Base-by-base conservation (phyloP, 306 rosid genomes). In the Prosopis cineraria region DNA sequence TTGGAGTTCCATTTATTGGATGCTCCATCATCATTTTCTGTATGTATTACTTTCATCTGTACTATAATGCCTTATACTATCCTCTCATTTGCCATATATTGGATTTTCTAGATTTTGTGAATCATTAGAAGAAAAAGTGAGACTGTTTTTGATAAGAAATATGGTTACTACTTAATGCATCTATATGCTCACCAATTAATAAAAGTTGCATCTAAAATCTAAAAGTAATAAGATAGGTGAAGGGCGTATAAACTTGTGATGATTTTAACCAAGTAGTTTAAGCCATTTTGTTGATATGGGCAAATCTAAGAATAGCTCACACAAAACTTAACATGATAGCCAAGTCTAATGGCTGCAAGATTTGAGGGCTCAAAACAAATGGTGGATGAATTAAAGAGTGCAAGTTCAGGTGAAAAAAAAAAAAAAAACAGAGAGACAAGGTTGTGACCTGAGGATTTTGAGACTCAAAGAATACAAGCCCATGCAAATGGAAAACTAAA, bases 11-110 rank as follows among this genome's bases (percentile, higher is more conserved):
- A 88, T 76, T 82, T 89, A 79, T 82, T 76, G 77, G 96, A 86
- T 81, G 96, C 98, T 55, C 89, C 98, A 39, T 95, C 98, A 12
- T 50, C 88, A 74, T 95, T 95, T 85, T 86, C 94, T 55, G 98
- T 95, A 88, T 59, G 98, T 87, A 76, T 59, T 75, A 27, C 52
- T 29, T 80, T 67, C 59, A 43, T 48, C 78, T 59, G 52, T 45
- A 64, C 73, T 75, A 53, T 27, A 76, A 77, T 80, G 47, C 70
- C 68, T 70, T 33, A 19, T 76, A 24, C 70, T 37, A 33, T 65
- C 31, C 14, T 70, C 52, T 74, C 30, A 16, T 63, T 73, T 85
- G 77, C 33, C 7, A 40, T 64, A 29, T 81, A 44, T 65, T 55
- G 60, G 64, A 22, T 41, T 34, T 48, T 29, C 31, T 50, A 3